A percentile compares a stretch with the other conserved stretches of the same genome.
Evolutionary conservation across 129 eudicot genomes (phyloP).

Genomic region (Centella asiatica): DNA sequence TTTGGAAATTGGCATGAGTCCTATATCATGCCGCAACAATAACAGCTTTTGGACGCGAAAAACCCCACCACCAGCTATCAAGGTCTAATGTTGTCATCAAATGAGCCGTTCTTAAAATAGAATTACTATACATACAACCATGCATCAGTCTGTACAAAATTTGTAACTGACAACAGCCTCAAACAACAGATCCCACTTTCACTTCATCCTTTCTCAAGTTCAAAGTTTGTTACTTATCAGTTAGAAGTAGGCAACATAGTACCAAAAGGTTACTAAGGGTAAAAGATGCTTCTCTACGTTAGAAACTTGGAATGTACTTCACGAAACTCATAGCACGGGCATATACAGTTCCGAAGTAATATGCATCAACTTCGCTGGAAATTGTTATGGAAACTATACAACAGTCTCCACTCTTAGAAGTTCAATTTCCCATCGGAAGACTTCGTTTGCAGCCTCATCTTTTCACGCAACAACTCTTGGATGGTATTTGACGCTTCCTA

Average conservation of each 20-base stretch:
- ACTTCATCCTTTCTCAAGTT: background rate
- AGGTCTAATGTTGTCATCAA: too few relatives aligned
- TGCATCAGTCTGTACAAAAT: slow-evolving; percentile 15
- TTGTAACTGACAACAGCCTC: slow-evolving; percentile 17
- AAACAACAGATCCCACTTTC: background rate
- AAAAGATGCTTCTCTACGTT: background rate
- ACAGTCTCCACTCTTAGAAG: background rate
- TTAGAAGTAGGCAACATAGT: background rate
- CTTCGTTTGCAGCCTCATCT: slow-evolving; percentile 38
- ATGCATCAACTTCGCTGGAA: background rate
- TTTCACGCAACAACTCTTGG: slow-evolving; percentile 46
- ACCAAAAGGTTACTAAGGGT: background rate
- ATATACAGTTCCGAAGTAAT: too few relatives aligned
- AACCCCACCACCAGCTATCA: too few relatives aligned
- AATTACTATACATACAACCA: background rate
- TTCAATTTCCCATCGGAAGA: background rate
- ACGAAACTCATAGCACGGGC: background rate
- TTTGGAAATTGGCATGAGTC: too few relatives aligned
- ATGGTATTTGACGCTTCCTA: slow-evolving; percentile 62
- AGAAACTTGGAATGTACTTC: background rate
- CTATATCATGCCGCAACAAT: too few relatives aligned
- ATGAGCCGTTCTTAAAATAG: too few relatives aligned
- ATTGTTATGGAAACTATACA: background rate
- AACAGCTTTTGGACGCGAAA: too few relatives aligned
- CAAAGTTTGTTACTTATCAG: background rate